Percentiles rank a stretch among this genome's conserved stretches.
These are phyloP conservation scores for Pneumocystis sp. DNA, from an alignment of 1,139 yeast species.

Conservation along the genomic window DNA sequence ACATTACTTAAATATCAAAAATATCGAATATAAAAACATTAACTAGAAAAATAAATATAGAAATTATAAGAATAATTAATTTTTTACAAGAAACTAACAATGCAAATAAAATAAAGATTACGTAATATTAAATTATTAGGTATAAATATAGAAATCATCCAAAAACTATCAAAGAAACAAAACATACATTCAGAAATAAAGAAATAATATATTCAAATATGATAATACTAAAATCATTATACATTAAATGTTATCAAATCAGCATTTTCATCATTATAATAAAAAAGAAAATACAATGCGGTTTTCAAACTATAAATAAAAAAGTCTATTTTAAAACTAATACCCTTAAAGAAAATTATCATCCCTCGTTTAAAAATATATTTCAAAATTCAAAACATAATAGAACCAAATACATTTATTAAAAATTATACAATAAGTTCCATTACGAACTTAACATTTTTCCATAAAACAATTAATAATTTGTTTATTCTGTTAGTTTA, in stretches of 20 bases:
- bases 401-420: not conserved
- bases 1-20: too few relatives aligned
- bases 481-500: not conserved
- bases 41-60: too few relatives aligned
- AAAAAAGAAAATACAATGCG: not conserved
- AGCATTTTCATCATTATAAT: not conserved
- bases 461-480: not conserved
- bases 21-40: too few relatives aligned
- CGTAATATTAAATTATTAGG: not conserved
- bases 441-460: not conserved
- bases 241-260: not conserved
- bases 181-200: too few relatives aligned
- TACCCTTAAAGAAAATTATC: not conserved
- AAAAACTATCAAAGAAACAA: not conserved
- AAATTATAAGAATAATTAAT: not conserved
- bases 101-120: not conserved
- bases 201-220: not conserved
- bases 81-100: too few relatives aligned
- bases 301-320: not conserved
- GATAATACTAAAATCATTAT: not conserved
- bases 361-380: not conserved
- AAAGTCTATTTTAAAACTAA: not conserved
- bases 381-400: not conserved
- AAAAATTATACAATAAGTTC: not conserved
- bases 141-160: not conserved